Percentiles rank a stretch among this genome's conserved stretches.
phyloP scores from a whole-genome alignment of 768 basidiomycete genomes.

The Mycena olivaceomarginata region DNA sequence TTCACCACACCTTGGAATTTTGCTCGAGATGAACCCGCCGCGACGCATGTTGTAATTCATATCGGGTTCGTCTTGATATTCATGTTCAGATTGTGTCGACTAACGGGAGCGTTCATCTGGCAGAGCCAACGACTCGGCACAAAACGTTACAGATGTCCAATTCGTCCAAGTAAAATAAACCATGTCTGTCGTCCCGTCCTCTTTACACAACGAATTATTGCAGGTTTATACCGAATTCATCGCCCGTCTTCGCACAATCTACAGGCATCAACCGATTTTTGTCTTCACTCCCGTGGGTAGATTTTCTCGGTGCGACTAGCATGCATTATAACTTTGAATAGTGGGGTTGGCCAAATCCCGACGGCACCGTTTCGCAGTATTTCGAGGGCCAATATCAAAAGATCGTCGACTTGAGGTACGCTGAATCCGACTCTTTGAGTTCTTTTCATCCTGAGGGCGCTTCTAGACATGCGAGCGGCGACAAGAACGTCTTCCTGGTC shows the following conservation, averaged over 20 bases:
- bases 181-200: neutral
- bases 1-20: slow-evolving; percentile 79
- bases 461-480: slow-evolving; percentile 62
- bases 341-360: slow-evolving; percentile 76
- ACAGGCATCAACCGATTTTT: slow-evolving; percentile 68
- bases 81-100: neutral
- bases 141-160: slow-evolving; percentile 64
- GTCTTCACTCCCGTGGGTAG: slow-evolving; percentile 70
- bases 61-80: slow-evolving; percentile 63
- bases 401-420: slow-evolving; percentile 64
- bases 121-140: slow-evolving; percentile 75
- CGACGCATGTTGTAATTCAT: slow-evolving; percentile 75
- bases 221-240: slow-evolving; percentile 71
- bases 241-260: slow-evolving; percentile 63
- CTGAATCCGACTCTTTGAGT: neutral
- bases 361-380: slow-evolving; percentile 66
- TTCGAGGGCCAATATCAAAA: slow-evolving; percentile 67
- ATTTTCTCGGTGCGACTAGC: neutral
- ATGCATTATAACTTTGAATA: slow-evolving; percentile 39
- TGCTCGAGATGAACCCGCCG: slow-evolving; percentile 62
- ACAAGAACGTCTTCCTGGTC: slow-evolving; percentile 70
- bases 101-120: neutral
- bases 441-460: neutral
- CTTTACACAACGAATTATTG: neutral
- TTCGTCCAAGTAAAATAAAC: slow-evolving; percentile 61